These are phyloP conservation scores for Alternaria solani DNA, from an alignment of 2,329 filamentous ascomycete species.

Conservation along the genomic window DNA sequence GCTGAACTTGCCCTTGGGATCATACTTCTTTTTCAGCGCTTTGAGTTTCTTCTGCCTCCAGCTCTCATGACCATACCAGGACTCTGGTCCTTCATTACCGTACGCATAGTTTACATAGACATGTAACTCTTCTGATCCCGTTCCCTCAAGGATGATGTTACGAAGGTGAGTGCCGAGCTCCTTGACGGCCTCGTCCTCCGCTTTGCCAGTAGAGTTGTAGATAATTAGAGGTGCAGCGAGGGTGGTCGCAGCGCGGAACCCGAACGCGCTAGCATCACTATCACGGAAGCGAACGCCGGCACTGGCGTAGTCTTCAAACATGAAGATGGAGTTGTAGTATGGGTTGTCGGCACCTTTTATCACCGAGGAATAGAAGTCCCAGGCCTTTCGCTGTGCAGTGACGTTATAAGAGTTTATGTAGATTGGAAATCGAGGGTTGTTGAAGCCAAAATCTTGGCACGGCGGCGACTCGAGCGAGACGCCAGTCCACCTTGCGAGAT, in stretches of 20 bases:
- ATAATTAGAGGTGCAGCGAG: constrained; percentile 33
- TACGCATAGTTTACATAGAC: constrained; percentile 50
- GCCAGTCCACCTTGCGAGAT: constrained; percentile 33
- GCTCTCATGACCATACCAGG: constrained; percentile 44
- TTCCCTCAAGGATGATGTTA: constrained; percentile 29
- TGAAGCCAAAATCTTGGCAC: constrained; percentile 38
- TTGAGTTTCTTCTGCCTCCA: constrained; percentile 44
- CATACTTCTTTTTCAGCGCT: constrained; percentile 45
- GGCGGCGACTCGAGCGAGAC: constrained; percentile 35
- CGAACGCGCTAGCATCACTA: constrained; percentile 13
- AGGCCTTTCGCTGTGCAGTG: constrained; percentile 49
- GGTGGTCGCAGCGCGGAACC: constrained; percentile 53
- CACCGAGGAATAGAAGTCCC: constrained; percentile 49
- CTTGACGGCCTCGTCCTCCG: constrained; percentile 19
- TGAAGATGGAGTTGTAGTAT: constrained; percentile 55
- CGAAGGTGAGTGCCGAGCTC: constrained; percentile 27
- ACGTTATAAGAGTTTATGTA: constrained; percentile 44
- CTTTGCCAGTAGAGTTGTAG: constrained; percentile 19
- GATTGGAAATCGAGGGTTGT: constrained; percentile 36
- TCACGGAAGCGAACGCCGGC: constrained; percentile 50
- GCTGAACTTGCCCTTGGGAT: constrained; percentile 41
- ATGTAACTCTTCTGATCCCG: constrained; percentile 29
- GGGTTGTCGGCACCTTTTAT: constrained; percentile 38
- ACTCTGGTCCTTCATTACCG: constrained; percentile 39
- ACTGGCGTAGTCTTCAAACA: constrained; percentile 65